Base-by-base conservation (phyloP, 1,139 yeast genomes). In the Yamadazyma membranifaciens region DNA sequence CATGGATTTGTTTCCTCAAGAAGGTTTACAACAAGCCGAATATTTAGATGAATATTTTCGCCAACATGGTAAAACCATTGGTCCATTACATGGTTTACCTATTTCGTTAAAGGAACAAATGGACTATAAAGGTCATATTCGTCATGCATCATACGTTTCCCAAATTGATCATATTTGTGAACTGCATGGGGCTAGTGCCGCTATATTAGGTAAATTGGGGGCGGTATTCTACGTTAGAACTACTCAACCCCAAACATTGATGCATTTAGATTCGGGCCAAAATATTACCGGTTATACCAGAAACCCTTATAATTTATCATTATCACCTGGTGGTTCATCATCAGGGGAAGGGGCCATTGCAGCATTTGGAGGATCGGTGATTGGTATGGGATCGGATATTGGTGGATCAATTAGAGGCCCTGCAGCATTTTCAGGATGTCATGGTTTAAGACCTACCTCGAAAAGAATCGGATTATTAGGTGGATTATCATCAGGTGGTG, bases 351-450 rank as follows among this genome's bases (percentile, higher is more conserved):
- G 91, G 49, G 77, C 89, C 0, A 59, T 81, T 49, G 78, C 81
- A 34, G 79, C 76, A 1, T 76, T 81, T 60, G 83, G 80, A 36
- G 88, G 83, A 9, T 78, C 87, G 25, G 69, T 78, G 2, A 47
- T 83, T 33, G 91, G 91, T 34, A 70, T 84, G 43, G 92, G 92
- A 14, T 75, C 86, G 32, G 94, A 85, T 60, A 83, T 85, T 50
- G 94, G 92, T 45, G 94, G 92, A 1, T 80, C 87, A 2, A 81
- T 85, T 48, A 74, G 92, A 55, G 81, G 75, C 6, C 94, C 92
- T 2, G 85, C 91, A 26, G 88, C 87, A 0, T 83, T 72, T 55
- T 74, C 81, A 36, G 88, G 88, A 17, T 60, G 76, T 44, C 78
- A 68, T 56, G 92, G 89, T 13, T 67, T 84, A 45, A 77, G 87